These are phyloP conservation scores for Suillus decipiens DNA, from an alignment of 768 basidiomycete species.

Conservation along the genomic window DNA sequence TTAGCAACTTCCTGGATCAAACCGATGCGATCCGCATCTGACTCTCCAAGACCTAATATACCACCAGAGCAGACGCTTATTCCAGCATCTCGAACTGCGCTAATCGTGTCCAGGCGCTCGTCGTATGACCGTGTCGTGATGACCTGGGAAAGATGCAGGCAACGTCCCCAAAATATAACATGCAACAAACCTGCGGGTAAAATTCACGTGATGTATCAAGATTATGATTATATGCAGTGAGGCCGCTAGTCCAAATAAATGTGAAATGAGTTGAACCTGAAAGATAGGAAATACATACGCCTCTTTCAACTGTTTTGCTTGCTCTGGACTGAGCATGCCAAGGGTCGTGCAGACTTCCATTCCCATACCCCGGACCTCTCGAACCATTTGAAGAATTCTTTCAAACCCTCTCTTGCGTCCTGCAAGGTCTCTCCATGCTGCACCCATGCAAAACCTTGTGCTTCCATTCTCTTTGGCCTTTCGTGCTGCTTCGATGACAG, in stretches of 20 bases:
- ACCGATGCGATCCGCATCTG: slow-evolving; percentile 86
- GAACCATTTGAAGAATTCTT: slow-evolving; percentile 90
- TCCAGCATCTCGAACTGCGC: slow-evolving; percentile 89
- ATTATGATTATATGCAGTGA: slow-evolving; percentile 99
- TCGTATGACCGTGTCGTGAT: slow-evolving; percentile 96
- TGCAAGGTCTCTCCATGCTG: slow-evolving; percentile 94
- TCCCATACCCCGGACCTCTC: slow-evolving; percentile 87
- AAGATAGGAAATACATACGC: slow-evolving; percentile 56
- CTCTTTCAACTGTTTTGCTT: slow-evolving; percentile 89
- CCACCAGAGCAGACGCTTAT: slow-evolving; percentile 98
- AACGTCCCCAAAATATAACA: slow-evolving; percentile 3
- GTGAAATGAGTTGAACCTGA: slow-evolving; percentile 14
- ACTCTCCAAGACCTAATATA: slow-evolving; percentile 92
- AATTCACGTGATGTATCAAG: slow-evolving; percentile 97
- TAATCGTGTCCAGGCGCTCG: slow-evolving; percentile 87
- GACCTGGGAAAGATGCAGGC: slow-evolving; percentile 52
- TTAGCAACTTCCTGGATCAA: slow-evolving; percentile 92
- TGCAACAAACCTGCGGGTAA: slow-evolving; percentile 76
- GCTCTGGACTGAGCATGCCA: slow-evolving; percentile 94
- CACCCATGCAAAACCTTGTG: slow-evolving; percentile 98
- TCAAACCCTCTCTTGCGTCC: slow-evolving; percentile 94
- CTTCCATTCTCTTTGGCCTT: slow-evolving; percentile 96
- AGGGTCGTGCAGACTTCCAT: slow-evolving; percentile 99
- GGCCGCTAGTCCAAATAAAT: slow-evolving; percentile 51
- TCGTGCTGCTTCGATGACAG: slow-evolving; percentile 89